Evolutionary conservation across 805 yeast genomes (phyloP).

Genomic region (Candida manassasensis): DNA sequence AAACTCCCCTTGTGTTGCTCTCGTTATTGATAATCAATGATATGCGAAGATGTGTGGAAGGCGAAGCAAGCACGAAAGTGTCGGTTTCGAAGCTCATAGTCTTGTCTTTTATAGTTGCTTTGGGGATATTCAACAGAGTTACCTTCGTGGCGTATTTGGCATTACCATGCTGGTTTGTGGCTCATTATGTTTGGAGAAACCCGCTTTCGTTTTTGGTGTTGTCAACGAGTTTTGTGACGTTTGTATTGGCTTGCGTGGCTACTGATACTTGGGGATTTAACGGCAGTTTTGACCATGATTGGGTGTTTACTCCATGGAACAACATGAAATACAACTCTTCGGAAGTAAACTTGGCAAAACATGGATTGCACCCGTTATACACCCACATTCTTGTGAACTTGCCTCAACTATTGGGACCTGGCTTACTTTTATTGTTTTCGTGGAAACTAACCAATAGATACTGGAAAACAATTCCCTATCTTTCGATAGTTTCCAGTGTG

Average conservation of each 20-base stretch:
- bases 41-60: slow-evolving; percentile 23
- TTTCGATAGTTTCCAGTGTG: slow-evolving; percentile 60
- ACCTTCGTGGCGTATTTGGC: slow-evolving; percentile 76
- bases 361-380: slow-evolving; percentile 79
- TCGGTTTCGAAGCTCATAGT: slow-evolving; percentile 6
- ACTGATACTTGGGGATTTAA: slow-evolving; percentile 52
- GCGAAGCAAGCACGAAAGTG: slow-evolving; percentile 6
- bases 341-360: slow-evolving; percentile 55
- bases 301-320: slow-evolving; percentile 68
- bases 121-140: slow-evolving; percentile 81
- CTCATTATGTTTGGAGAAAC: slow-evolving; percentile 37
- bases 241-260: slow-evolving; percentile 19
- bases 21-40: slow-evolving; percentile 47
- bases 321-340: slow-evolving; percentile 68
- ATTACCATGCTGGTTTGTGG: slow-evolving; percentile 51
- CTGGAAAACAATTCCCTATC: slow-evolving; percentile 50
- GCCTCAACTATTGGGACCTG: slow-evolving; percentile 82
- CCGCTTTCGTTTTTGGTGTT: slow-evolving; percentile 25
- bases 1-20: slow-evolving; percentile 53
- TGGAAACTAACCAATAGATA: slow-evolving; percentile 31
- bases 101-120: slow-evolving; percentile 29
- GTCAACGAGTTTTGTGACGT: slow-evolving; percentile 22
- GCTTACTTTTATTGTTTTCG: slow-evolving; percentile 42
- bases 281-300: slow-evolving; percentile 8
- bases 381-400: slow-evolving; percentile 72